Percentiles rank a stretch among this genome's conserved stretches.
Evolutionary conservation across 176 grass and related monocot species (phyloP).

Genomic region (Oryza meyeriana): DNA sequence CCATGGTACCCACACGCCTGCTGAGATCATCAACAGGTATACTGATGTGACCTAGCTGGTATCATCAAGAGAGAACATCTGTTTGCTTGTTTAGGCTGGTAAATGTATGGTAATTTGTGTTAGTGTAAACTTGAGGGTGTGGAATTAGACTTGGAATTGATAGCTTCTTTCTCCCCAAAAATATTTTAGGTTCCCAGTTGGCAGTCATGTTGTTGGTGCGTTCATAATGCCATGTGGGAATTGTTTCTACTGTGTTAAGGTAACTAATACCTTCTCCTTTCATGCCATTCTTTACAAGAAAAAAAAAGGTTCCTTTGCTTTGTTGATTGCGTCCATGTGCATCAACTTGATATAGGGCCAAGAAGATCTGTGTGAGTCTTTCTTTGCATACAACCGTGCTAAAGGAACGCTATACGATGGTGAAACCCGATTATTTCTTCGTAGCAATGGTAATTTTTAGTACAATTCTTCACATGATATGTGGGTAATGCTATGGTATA

Average conservation of each 20-base stretch:
- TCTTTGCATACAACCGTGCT: slow-evolving; percentile 93
- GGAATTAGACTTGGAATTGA: background rate
- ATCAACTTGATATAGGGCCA: slow-evolving; percentile 64
- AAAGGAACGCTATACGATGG: slow-evolving; percentile 97
- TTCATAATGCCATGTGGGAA: slow-evolving; percentile 99
- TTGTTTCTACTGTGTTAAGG: slow-evolving; percentile 97
- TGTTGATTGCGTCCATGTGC: background rate
- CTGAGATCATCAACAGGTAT: slow-evolving; percentile 66
- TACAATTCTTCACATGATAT: background rate
- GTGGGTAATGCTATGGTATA: background rate
- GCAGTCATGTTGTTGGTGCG: slow-evolving; percentile 92
- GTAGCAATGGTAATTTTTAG: slow-evolving; percentile 57
- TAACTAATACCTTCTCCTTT: slow-evolving; percentile 1
- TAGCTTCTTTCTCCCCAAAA: background rate
- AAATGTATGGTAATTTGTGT: background rate
- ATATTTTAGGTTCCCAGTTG: slow-evolving; percentile 73
- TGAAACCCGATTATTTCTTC: slow-evolving; percentile 81
- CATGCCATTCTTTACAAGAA: background rate
- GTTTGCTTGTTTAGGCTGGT: background rate
- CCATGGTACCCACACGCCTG: slow-evolving; percentile 68
- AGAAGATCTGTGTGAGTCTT: slow-evolving; percentile 95
- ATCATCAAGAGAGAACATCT: background rate
- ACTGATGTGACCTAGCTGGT: background rate
- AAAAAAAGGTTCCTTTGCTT: background rate
- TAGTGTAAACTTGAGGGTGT: background rate